Base-by-base conservation (phyloP, 345 rosid genomes). In the Diplotaxis tenuifolia region DNA sequence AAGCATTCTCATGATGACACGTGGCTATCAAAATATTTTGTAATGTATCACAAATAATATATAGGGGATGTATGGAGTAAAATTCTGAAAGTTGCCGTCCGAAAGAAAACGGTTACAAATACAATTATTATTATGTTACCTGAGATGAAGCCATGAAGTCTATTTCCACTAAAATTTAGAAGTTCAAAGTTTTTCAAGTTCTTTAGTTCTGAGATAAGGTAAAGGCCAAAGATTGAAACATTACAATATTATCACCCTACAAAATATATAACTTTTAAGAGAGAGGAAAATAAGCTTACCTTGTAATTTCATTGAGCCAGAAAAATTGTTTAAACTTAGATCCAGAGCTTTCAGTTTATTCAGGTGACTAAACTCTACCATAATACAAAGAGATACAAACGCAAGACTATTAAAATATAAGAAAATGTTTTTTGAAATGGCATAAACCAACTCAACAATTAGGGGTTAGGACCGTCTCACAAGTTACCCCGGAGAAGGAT, bases 261-360 rank as follows among this genome's bases (percentile, higher is more conserved):
- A 27, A n/a, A n/a, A n/a, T n/a, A 14, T 10, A 4, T 9, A 0
- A 16, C 8, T 52, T 20, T 19, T 6, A 3, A 19, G 2, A 52
- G 9, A 52, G 6, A 14, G 25, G 23, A 56, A 25, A 7, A 0
- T 6, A 49, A 19, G 32, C 75, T 62, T 72, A 8, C 69, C 62
- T 71, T 71, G 50, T 7, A 47, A 14, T 49, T 47, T 59, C 58
- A 49, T 19, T 29, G 60, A 71, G n/a, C 29, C 8, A 58, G 21
- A 59, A 45, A 70, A 29, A 0, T 18, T 1, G 21, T 31, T 61
- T 1, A 1, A 16, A 31, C 75, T 61, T 19, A 71, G 50, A 71
- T 71, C 75, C 5, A 71, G 65, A 42, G 69, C 40, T 36, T 54
- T 53, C n/a, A 75, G 60, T 20, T 14, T 62, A 8, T 16, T 20